Evolutionary conservation across 208 protist species (phyloP).

Genomic region (Strigomonas culicis): DNA sequence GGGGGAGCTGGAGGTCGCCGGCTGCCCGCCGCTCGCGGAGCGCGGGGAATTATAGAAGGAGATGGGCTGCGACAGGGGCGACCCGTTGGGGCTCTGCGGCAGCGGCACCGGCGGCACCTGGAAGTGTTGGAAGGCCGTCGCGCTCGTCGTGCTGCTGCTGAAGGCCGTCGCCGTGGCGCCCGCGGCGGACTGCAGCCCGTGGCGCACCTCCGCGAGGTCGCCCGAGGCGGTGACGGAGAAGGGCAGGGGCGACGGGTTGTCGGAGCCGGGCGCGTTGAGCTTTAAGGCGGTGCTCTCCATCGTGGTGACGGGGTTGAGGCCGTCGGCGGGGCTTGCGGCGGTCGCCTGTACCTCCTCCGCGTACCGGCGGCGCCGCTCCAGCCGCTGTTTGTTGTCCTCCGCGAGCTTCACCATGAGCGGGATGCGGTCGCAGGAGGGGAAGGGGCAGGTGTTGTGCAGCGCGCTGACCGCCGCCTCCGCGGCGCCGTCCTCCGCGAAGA

Average conservation of each 20-base stretch:
- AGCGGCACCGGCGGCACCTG: too few relatives aligned
- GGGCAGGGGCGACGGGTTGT: background rate
- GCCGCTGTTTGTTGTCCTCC: slow-evolving; percentile 51
- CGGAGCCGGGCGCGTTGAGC: too few relatives aligned
- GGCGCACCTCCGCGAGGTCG: background rate
- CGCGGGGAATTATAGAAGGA: too few relatives aligned
- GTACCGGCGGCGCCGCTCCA: slow-evolving; percentile 20
- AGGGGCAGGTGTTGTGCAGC: slow-evolving; percentile 64
- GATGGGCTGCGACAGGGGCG: too few relatives aligned
- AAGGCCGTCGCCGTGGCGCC: too few relatives aligned
- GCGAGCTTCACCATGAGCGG: slow-evolving; percentile 70
- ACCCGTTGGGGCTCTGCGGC: too few relatives aligned
- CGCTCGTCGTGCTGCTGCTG: too few relatives aligned
- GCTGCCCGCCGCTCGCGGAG: too few relatives aligned
- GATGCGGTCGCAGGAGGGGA: slow-evolving; percentile 42
- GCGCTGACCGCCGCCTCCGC: slow-evolving; percentile 46
- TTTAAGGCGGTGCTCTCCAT: too few relatives aligned
- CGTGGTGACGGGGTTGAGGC: slow-evolving; percentile 6
- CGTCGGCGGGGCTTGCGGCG: slow-evolving; percentile 1
- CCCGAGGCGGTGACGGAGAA: background rate
- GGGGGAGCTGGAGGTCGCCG: too few relatives aligned
- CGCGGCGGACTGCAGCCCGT: background rate
- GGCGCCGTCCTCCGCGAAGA: slow-evolving; percentile 51
- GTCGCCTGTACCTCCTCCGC: background rate
- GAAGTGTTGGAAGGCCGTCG: too few relatives aligned